Percentiles rank a stretch among this genome's conserved stretches.
These are phyloP conservation scores for Salix koriyanagi DNA, from an alignment of 345 rosid species.

Conservation along the genomic window DNA sequence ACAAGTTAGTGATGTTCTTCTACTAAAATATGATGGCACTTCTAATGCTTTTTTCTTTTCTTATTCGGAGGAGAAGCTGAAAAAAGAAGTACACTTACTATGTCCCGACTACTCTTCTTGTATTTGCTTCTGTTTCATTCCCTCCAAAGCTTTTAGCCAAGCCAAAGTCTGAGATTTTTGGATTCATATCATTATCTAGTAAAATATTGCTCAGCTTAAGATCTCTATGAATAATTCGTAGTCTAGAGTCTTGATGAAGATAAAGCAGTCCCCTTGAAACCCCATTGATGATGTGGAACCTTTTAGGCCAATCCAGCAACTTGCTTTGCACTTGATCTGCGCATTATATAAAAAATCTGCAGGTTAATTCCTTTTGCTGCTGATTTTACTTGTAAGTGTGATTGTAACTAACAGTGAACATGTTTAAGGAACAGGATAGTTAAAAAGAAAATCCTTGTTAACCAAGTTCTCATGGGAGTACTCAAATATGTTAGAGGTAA, in stretches of 20 bases:
- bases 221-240: conserved; percentile 22
- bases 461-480: neutral
- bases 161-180: conserved; percentile 21
- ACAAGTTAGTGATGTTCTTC: neutral
- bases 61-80: neutral
- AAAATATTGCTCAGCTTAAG: conserved; percentile 16
- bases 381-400: neutral
- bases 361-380: neutral
- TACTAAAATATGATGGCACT: neutral
- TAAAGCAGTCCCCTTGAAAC: conserved; percentile 24
- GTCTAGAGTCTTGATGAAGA: conserved; percentile 34
- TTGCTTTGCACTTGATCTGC: neutral
- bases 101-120: conserved; percentile 13
- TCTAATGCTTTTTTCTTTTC: neutral
- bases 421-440: neutral
- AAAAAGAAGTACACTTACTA: conserved; percentile 11
- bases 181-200: conserved; percentile 14
- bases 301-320: conserved; percentile 8
- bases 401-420: neutral
- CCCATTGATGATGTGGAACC: conserved; percentile 16
- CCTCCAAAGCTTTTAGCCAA: conserved; percentile 9
- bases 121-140: conserved; percentile 7
- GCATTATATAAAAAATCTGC: neutral
- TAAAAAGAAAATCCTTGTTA: neutral
- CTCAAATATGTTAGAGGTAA: neutral